These are phyloP conservation scores for Ceratocystis variospora DNA, from an alignment of 2,329 filamentous ascomycete genomes.

Conservation along the genomic window DNA sequence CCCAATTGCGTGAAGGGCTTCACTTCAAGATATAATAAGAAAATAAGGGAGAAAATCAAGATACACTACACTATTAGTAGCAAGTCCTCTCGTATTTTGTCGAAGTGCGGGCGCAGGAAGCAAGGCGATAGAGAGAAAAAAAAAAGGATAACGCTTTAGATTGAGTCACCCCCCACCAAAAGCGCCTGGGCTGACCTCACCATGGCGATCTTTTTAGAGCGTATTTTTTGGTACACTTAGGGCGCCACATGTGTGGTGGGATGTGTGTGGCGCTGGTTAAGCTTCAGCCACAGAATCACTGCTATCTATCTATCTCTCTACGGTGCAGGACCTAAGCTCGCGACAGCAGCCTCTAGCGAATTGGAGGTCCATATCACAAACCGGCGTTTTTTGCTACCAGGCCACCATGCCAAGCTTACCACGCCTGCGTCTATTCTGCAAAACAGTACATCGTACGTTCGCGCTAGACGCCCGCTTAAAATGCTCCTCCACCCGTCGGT, in stretches of 20 bases:
- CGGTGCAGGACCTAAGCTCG: neutral
- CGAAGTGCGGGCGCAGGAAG: neutral
- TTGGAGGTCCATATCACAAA: no score
- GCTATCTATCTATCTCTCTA: neutral
- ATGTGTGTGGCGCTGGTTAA: neutral
- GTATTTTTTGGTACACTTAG: neutral
- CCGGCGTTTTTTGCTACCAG: neutral
- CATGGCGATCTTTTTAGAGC: slow-evolving; percentile 1
- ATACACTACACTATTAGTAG: neutral
- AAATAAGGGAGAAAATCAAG: neutral
- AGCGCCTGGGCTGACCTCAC: neutral
- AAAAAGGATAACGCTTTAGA: neutral
- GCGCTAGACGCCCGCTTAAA: neutral
- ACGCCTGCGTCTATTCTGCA: neutral
- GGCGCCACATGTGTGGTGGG: slow-evolving; percentile 2
- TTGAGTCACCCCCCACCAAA: slow-evolving; percentile 11
- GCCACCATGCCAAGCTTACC: neutral
- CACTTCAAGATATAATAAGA: neutral
- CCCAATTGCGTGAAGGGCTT: slow-evolving; percentile 16
- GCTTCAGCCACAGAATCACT: neutral
- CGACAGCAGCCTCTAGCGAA: no score
- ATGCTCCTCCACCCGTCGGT: neutral
- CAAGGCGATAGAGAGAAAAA: neutral
- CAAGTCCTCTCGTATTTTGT: neutral
- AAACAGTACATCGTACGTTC: neutral